These are phyloP conservation scores for Otatea glauca DNA, from an alignment of 176 grass and related monocot species.

Conservation along the genomic window DNA sequence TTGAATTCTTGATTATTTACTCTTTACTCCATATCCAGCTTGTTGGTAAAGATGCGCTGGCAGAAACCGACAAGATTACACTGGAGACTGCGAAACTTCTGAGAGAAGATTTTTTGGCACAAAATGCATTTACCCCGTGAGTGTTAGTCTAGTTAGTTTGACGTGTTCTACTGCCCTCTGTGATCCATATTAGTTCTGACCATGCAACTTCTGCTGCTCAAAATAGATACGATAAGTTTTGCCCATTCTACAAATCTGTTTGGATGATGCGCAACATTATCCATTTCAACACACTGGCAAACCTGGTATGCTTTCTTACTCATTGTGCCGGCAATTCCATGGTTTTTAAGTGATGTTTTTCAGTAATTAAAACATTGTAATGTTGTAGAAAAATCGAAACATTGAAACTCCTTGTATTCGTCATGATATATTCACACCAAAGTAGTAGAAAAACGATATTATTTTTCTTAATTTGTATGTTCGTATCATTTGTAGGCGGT, in stretches of 20 bases:
- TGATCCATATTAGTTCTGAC: background rate
- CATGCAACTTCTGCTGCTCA: background rate
- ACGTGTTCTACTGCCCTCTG: background rate
- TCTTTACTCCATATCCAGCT: slow-evolving; percentile 50
- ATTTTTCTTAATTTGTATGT: slow-evolving; percentile 1
- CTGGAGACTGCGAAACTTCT: slow-evolving; percentile 87
- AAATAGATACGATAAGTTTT: slow-evolving; percentile 87
- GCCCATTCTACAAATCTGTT: slow-evolving; percentile 95
- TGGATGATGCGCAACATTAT: slow-evolving; percentile 99
- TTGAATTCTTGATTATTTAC: slow-evolving; percentile 19
- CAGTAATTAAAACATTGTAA: background rate
- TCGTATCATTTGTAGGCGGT: slow-evolving; percentile 58
- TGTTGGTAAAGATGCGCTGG: slow-evolving; percentile 91
- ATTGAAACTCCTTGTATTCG: too few relatives aligned
- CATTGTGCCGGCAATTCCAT: background rate
- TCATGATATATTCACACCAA: background rate
- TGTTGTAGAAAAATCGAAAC: background rate
- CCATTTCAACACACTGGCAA: slow-evolving; percentile 85
- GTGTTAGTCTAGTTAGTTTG: slow-evolving; percentile 13
- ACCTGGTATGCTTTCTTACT: slow-evolving; percentile 52
- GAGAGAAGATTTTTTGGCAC: slow-evolving; percentile 87
- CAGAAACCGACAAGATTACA: slow-evolving; percentile 85
- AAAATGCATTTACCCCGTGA: slow-evolving; percentile 95
- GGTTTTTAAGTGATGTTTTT: background rate
- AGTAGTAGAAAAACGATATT: background rate